Evolutionary conservation across 2,329 filamentous ascomycete species (phyloP), one percentile per base, ranked within the genome.

Genomic region (Immersiporthe knoxdaviesiana): DNA sequence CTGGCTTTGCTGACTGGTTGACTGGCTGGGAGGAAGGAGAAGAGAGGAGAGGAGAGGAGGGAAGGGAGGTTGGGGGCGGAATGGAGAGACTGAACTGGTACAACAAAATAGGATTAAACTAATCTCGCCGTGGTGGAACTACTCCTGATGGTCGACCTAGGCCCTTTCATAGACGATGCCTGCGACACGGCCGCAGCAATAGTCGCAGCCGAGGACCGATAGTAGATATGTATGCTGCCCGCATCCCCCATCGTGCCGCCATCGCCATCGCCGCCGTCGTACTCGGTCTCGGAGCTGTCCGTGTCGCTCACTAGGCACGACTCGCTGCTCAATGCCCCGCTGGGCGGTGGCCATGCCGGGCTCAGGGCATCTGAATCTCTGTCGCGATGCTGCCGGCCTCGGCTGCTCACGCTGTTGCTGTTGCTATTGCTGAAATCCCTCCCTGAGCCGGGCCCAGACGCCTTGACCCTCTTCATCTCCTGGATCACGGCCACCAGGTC

Each of bases 201-300:
- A 44, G 65, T 66, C 39, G 65, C 65, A 5, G 65, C 65, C 18
- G 65, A 66, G 16, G 54, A 60, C 12, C 65, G 65, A 39, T 66
- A 66, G n/a, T 66, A 66, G 14, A 66, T 66, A 30, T 66, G 65
- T 50, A 66, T 66, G 37, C 65, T 66, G 30, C 54, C 65, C 1
- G 54, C 65, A 4, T 66, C 56, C 56, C 8, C 65, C 18, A n/a
- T n/a, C 7, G 21, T 47, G 44, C 44, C 44, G 44, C n/a, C n/a
- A 6, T 16, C 7, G n/a, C n/a, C n/a, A n/a, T 47, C 37, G 7
- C 37, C 63, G 16, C 44, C 39, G 37, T 54, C 52, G 16, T 65
- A 65, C 24, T 60, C 65, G 27, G 65, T 66, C 56, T 47, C 65
- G 16, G 65, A 27, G 39, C 56, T 56, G 24, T 60, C 54, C 37